Evolutionary conservation across 2,329 filamentous ascomycete species (phyloP).

Genomic region (Phaeoacremonium minimum): DNA sequence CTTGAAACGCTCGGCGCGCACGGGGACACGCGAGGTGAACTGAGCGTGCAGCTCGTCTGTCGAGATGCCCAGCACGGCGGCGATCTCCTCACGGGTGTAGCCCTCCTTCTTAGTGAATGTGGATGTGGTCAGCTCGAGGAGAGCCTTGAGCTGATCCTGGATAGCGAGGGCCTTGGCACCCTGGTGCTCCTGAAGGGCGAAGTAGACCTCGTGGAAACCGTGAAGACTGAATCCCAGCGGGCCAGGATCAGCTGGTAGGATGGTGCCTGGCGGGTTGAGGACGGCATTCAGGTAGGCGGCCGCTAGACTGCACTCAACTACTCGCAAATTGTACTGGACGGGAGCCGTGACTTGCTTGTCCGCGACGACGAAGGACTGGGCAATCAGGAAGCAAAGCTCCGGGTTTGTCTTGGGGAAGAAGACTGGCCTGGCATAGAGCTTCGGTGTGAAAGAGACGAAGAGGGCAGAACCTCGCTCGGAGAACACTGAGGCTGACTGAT

Average conservation of each 20-base stretch:
- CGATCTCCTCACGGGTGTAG: constrained; percentile 85
- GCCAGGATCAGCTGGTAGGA: constrained; percentile 71
- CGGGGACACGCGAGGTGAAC: constrained; percentile 85
- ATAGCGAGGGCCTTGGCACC: constrained; percentile 22
- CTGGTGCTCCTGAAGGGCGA: constrained; percentile 46
- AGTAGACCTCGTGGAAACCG: constrained; percentile 83
- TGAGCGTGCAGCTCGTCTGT: constrained; percentile 68
- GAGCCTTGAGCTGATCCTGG: constrained; percentile 66
- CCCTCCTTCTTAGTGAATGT: constrained; percentile 76
- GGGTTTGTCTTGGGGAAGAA: constrained; percentile 77
- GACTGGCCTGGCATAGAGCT: constrained; percentile 71
- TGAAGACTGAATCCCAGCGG: constrained; percentile 80
- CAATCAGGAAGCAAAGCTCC: constrained; percentile 86
- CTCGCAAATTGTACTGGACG: constrained; percentile 92
- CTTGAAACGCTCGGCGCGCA: constrained; percentile 82
- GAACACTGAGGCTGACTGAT: constrained; percentile 94
- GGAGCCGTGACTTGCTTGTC: constrained; percentile 94
- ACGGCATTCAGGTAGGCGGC: constrained; percentile 62
- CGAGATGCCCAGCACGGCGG: constrained; percentile 63
- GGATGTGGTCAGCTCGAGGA: constrained; percentile 65
- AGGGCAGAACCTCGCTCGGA: constrained; percentile 80
- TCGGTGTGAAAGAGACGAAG: constrained; percentile 84
- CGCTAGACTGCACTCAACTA: constrained; percentile 91
- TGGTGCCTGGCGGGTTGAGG: constrained; percentile 50
- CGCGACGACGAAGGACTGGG: constrained; percentile 88